Evolutionary conservation across 2,329 filamentous ascomycete genomes (phyloP), one percentile per base, ranked within the genome.

Genomic region (Fusarium tjaetaba): DNA sequence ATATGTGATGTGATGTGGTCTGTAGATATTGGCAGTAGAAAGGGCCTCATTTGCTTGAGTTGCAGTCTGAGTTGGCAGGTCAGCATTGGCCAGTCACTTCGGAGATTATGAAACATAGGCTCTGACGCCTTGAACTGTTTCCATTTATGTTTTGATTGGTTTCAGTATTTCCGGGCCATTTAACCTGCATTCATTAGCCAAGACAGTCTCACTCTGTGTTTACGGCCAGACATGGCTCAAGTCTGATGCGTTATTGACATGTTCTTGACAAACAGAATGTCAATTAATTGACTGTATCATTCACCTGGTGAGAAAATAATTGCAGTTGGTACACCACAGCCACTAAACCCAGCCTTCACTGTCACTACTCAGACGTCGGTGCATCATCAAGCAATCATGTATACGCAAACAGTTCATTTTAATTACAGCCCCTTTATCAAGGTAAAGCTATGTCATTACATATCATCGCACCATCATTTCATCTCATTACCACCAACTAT

Each of bases 41-140:
- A 28, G 34, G 64, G 70, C 64, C 58, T 70, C 59, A 59, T 58
- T 67, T 65, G 58, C 41, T 22, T 58, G 20, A 57, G 28, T 53
- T 72, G 56, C 43, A 48, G 43, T 48, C 36, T 72, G 68, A 70
- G 71, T 60, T 74, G 71, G 57, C 71, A 66, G 38, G 42, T 55
- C 49, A 74, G 71, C 68, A 74, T 65, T 70, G 56, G 39, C 66
- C 26, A 68, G 65, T 60, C 38, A 24, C 28, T 24, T 45, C 30
- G 56, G 36, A 55, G 49, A 71, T 73, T 55, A 45, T 71, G 61
- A 73, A 70, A 73, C 70, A 71, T 41, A 52, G 46, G 41, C 38
- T 68, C 41, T 41, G 71, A 57, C 52, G 52, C 61, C 39, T 26
- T 56, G 52, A 32, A 41, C 39, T 26, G 39, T 52, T 60, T 57